Base-by-base conservation (phyloP, 306 rosid species). In the Pueraria montana region DNA sequence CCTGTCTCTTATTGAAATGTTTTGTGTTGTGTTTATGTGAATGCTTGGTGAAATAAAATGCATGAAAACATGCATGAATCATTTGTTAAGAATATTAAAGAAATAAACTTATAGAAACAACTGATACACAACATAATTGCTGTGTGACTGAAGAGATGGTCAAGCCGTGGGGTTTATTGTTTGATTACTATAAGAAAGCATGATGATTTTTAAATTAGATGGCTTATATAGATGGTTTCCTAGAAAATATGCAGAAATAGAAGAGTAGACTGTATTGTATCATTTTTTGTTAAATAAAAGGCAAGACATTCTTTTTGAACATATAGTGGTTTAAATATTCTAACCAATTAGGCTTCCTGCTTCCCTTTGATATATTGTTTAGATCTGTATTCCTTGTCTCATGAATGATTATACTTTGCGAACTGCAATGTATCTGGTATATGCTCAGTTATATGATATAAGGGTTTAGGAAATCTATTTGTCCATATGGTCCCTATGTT, bases 21-120 rank as follows among this genome's bases (percentile, higher is more conserved):
- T 80, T 66, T 87, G 64, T 11, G n/a, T 69, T 34, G 83, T 49
- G 4, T 79, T 85, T 58, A 18, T 69, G 45, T 18, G 40, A 46
- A 18, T 63, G 45, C 61, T 73, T 64, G 6, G 18, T 62, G 12
- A 50, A 45, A n/a, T 64, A 52, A 72, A 48, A 50, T 67, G 18
- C 72, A 42, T 30, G 76, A 23, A 36, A 52, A 72, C 38, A 50
- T 67, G 18, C 72, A 42, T 30, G 76, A 23, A 36, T 50, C 30
- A 27, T 49, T 75, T 73, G 7, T 78, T 36, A 55, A 56, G 72
- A 59, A 16, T 59, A 68, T 66, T 61, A 48, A 74, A 45, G 16
- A 67, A 46, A 59, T 26, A 17, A 61, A 61, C 56, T 27, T 62
- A 42, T 62, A 27, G 4, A 62, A 65, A 6, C 12, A 2, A 63